phyloP scores from a whole-genome alignment of 2,329 filamentous ascomycete genomes.

The Colletotrichum eleusines region DNA sequence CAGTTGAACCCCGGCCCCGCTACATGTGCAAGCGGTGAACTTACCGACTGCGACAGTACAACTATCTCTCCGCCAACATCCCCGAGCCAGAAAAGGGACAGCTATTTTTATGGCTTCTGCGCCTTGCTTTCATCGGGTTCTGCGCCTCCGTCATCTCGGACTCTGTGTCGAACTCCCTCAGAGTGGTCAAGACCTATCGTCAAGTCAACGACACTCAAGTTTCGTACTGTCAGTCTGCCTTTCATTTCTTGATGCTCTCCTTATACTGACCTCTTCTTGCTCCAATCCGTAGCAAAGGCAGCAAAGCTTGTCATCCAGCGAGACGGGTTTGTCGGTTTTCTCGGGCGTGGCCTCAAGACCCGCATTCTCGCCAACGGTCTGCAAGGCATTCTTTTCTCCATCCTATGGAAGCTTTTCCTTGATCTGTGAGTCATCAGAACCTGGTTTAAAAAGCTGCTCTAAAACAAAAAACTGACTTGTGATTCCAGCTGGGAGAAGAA shows the following conservation, averaged over 20 bases:
- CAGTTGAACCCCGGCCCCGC: constrained; percentile 26
- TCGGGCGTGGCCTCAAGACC: constrained; percentile 60
- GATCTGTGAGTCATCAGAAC: constrained; percentile 55
- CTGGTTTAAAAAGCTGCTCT: too few relatives aligned
- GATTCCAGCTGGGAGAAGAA: constrained; percentile 36
- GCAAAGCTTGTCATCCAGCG: constrained; percentile 54
- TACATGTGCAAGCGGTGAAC: not conserved
- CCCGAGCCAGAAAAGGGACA: constrained; percentile 55
- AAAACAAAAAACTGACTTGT: not conserved
- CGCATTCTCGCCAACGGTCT: constrained; percentile 62
- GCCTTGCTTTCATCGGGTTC: constrained; percentile 59
- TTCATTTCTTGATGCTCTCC: fast-evolving
- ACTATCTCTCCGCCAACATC: constrained; percentile 55
- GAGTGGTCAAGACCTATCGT: constrained; percentile 63
- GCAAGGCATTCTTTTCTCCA: constrained; percentile 61
- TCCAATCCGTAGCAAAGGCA: constrained; percentile 53
- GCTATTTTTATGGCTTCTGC: constrained; percentile 56
- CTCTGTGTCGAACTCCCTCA: constrained; percentile 59
- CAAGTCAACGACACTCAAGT: constrained; percentile 62
- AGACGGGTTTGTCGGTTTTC: constrained; percentile 57
- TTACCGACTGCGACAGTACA: constrained; percentile 52
- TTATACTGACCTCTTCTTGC: not conserved
- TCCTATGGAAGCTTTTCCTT: constrained; percentile 62
- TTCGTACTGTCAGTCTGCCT: constrained; percentile 55
- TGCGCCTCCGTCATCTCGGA: constrained; percentile 60